phyloP scores from a whole-genome alignment of 192 early-diverging fungal genomes.

The Mortierella alpina region DNA sequence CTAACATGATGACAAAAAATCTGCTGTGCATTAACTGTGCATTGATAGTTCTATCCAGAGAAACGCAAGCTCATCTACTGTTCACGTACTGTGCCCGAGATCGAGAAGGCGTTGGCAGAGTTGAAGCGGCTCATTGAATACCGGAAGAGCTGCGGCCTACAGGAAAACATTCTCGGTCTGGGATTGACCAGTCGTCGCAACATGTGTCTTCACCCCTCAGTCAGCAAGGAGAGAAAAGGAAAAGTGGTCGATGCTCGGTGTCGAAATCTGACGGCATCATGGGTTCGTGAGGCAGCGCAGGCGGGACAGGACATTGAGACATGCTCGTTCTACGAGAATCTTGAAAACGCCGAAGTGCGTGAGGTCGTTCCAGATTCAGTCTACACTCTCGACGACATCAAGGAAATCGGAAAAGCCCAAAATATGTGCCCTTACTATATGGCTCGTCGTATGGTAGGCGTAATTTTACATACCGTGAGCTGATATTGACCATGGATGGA shows the following conservation, averaged over 20 bases:
- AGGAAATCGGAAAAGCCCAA: constrained; percentile 78
- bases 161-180: constrained; percentile 89
- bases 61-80: constrained; percentile 99
- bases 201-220: constrained; percentile 91
- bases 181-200: constrained; percentile 95
- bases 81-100: constrained; percentile 99
- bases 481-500: background rate
- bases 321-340: constrained; percentile 56
- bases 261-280: constrained; percentile 91
- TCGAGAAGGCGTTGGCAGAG: constrained; percentile 98
- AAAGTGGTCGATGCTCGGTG: constrained; percentile 91
- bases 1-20: background rate
- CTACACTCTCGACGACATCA: constrained; percentile 96
- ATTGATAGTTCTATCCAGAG: constrained; percentile 78
- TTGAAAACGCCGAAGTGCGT: constrained; percentile 72
- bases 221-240: constrained; percentile 89
- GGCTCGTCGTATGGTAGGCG: constrained; percentile 79
- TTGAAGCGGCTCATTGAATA: constrained; percentile 92
- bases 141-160: constrained; percentile 71
- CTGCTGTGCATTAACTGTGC: background rate
- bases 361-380: constrained; percentile 86
- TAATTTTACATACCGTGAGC: background rate
- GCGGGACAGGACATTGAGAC: constrained; percentile 41
- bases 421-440: constrained; percentile 96
- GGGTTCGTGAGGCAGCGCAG: constrained; percentile 84